Evolutionary conservation across 768 basidiomycete genomes (phyloP).

Genomic region (Infundibulicybe gibba): DNA sequence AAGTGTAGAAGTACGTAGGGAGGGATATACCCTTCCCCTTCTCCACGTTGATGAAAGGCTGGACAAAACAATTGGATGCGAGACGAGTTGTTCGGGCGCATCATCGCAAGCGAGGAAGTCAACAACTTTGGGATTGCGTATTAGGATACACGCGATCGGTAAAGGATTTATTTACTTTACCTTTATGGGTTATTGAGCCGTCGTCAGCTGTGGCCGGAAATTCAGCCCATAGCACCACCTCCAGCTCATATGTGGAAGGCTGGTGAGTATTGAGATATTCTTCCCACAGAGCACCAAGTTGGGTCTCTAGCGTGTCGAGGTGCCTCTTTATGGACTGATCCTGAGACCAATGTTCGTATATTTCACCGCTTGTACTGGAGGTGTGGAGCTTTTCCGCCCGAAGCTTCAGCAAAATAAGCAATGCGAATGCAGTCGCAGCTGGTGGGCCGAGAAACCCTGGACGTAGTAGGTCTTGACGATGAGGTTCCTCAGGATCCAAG

Average conservation of each 20-base stretch:
- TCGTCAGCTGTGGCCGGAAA: slow-evolving; percentile 33
- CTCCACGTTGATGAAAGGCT: slow-evolving; percentile 39
- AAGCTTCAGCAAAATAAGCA: slow-evolving; percentile 30
- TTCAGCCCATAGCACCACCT: slow-evolving; percentile 44
- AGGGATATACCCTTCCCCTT: slow-evolving; percentile 6
- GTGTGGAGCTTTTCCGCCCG: slow-evolving; percentile 17
- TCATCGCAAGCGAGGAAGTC: slow-evolving; percentile 31
- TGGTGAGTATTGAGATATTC: slow-evolving; percentile 38
- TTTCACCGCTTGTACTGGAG: slow-evolving; percentile 17
- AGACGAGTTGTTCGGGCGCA: slow-evolving; percentile 31
- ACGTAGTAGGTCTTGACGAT: slow-evolving; percentile 15
- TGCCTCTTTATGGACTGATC: slow-evolving; percentile 17
- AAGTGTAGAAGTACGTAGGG: slow-evolving; percentile 3
- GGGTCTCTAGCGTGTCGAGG: slow-evolving; percentile 26
- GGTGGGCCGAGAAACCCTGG: slow-evolving; percentile 11
- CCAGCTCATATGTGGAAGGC: slow-evolving; percentile 35
- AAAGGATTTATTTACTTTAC: slow-evolving; percentile 19
- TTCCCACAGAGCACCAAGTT: slow-evolving; percentile 32
- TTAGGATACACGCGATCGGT: neutral
- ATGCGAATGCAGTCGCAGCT: slow-evolving; percentile 22
- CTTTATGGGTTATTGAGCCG: slow-evolving; percentile 18
- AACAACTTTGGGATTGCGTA: slow-evolving; percentile 27
- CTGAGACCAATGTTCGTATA: slow-evolving; percentile 42
- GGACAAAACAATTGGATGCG: slow-evolving; percentile 36
- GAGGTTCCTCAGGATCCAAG: slow-evolving; percentile 15